These are phyloP conservation scores for Albugo candida DNA, from an alignment of 352 stramenopile species.

Conservation along the genomic window DNA sequence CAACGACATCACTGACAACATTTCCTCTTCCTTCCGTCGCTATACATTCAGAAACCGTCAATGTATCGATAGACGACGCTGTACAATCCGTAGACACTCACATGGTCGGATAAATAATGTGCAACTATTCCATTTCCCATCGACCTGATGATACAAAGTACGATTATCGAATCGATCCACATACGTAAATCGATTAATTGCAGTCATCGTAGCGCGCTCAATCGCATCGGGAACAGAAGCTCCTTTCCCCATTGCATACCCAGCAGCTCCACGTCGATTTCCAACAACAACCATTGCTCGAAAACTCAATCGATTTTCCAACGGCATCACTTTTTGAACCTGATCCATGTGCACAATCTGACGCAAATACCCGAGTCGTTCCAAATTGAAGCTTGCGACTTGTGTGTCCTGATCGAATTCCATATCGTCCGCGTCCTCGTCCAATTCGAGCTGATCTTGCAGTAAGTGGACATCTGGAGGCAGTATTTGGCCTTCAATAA, in stretches of 20 bases:
- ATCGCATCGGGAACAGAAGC: slow-evolving; percentile 77
- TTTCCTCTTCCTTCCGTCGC: slow-evolving; percentile 46
- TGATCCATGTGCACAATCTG: slow-evolving; percentile 74
- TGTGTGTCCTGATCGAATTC: slow-evolving; percentile 43
- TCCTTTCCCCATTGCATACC: slow-evolving; percentile 87
- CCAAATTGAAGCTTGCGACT: slow-evolving; percentile 38
- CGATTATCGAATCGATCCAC: slow-evolving; percentile 86
- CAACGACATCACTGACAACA: slow-evolving; percentile 61
- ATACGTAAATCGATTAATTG: slow-evolving; percentile 88
- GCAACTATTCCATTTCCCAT: slow-evolving; percentile 90
- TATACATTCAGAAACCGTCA: background rate
- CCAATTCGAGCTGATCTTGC: slow-evolving; percentile 40
- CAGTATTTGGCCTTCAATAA: background rate
- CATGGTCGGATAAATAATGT: slow-evolving; percentile 74
- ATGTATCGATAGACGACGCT: background rate
- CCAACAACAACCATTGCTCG: slow-evolving; percentile 85
- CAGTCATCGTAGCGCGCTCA: slow-evolving; percentile 71
- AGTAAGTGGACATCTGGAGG: slow-evolving; percentile 33
- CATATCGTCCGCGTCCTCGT: slow-evolving; percentile 53
- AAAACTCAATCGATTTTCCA: slow-evolving; percentile 85
- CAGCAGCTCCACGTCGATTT: slow-evolving; percentile 83
- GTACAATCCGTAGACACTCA: background rate
- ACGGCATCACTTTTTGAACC: slow-evolving; percentile 72
- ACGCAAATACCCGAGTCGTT: slow-evolving; percentile 38
- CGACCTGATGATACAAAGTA: slow-evolving; percentile 83